A percentile compares a stretch with the other conserved stretches of the same genome.
Evolutionary conservation across 2,329 filamentous ascomycete genomes (phyloP).

Genomic region (Neonectria neomacrospora): DNA sequence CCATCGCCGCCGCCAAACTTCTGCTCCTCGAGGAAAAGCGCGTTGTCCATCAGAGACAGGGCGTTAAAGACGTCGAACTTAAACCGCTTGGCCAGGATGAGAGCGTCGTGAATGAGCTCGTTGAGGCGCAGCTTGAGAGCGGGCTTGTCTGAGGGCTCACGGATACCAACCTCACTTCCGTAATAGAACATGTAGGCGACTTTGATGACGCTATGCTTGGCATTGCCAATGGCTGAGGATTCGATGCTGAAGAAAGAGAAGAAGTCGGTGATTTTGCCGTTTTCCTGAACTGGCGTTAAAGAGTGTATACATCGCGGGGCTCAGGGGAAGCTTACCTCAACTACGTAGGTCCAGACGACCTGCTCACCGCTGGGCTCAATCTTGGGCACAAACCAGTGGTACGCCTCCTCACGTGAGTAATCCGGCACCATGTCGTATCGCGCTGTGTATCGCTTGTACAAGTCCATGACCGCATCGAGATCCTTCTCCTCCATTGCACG

Average conservation of each 20-base stretch:
- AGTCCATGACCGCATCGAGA: conserved; percentile 75
- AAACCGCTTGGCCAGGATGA: conserved; percentile 84
- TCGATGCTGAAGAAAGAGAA: conserved; percentile 97
- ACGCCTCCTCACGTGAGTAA: conserved; percentile 82
- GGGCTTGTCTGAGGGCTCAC: conserved; percentile 60
- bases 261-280: conserved; percentile 89
- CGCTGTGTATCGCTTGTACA: conserved; percentile 81
- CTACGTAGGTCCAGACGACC: conserved; percentile 94
- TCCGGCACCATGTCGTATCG: conserved; percentile 87
- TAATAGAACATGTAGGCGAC: conserved; percentile 99
- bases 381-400: conserved; percentile 87
- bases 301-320: neutral
- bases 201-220: conserved; percentile 80
- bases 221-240: conserved; percentile 87
- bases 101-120: conserved; percentile 81
- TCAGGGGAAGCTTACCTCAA: conserved; percentile 68
- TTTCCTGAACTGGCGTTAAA: conserved; percentile 50
- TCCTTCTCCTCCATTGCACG: conserved; percentile 85
- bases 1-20: conserved; percentile 96
- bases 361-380: conserved; percentile 71
- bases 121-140: conserved; percentile 85
- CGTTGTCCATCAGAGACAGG: conserved; percentile 92
- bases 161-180: conserved; percentile 82
- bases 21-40: conserved; percentile 89
- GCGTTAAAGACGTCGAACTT: conserved; percentile 98